Conservation (phyloP, 1,284 basidiomycete species). For the Trichosporon asahii region DNA sequence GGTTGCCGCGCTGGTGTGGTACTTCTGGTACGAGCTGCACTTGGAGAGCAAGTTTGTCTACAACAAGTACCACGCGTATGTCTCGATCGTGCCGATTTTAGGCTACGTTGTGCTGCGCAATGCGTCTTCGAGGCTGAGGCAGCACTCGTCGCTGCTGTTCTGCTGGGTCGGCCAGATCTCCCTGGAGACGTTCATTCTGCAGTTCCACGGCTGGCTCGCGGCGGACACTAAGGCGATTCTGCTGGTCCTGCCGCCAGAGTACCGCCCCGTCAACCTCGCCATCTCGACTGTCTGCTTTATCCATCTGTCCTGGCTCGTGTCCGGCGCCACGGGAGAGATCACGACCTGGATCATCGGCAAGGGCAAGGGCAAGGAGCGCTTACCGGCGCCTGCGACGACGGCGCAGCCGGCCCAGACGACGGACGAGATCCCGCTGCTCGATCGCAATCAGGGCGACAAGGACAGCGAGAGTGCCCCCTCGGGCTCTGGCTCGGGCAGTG, state of each 20-base stretch:
- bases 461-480: slow-evolving; percentile 19
- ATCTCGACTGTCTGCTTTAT: slow-evolving; percentile 72
- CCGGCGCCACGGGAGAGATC: slow-evolving; percentile 68
- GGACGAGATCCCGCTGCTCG: slow-evolving; percentile 49
- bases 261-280: slow-evolving; percentile 70
- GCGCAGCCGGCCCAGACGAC: too few relatives aligned
- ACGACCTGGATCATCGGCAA: slow-evolving; percentile 66
- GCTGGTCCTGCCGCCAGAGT: slow-evolving; percentile 71
- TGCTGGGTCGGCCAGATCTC: slow-evolving; percentile 77
- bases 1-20: slow-evolving; percentile 64
- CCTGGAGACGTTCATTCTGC: slow-evolving; percentile 80
- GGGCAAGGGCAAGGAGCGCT: slow-evolving; percentile 31
- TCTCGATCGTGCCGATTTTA: slow-evolving; percentile 74
- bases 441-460: slow-evolving; percentile 33
- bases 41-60: slow-evolving; percentile 76
- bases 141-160: slow-evolving; percentile 66
- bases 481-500: not conserved
- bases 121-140: slow-evolving; percentile 66
- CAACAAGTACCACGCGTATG: slow-evolving; percentile 76
- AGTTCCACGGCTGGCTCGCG: slow-evolving; percentile 85
- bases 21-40: slow-evolving; percentile 72
- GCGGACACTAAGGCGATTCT: slow-evolving; percentile 81
- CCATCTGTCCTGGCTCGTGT: slow-evolving; percentile 70
- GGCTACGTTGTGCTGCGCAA: slow-evolving; percentile 74
- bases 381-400: slow-evolving; percentile 34